A percentile compares a stretch with the other conserved stretches of the same genome.
Evolutionary conservation across 768 basidiomycete species (phyloP).

Genomic region (Rhodotorula taiwanensis): DNA sequence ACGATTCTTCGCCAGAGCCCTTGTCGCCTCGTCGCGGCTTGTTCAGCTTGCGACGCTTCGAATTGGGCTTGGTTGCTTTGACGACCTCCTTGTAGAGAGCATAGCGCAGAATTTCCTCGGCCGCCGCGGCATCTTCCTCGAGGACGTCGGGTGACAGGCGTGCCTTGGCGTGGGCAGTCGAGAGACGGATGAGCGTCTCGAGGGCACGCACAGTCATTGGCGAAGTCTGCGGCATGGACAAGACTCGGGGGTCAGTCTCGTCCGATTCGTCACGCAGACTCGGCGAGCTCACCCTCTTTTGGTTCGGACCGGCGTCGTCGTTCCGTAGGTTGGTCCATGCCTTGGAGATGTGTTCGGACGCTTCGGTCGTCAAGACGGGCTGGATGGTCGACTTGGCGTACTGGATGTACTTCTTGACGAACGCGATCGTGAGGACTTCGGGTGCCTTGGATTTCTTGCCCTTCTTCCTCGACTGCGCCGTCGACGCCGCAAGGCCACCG

Average conservation of each 20-base stretch:
- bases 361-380: slow-evolving; percentile 81
- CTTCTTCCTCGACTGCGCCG: slow-evolving; percentile 52
- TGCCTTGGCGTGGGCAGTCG: slow-evolving; percentile 95
- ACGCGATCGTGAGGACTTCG: slow-evolving; percentile 84
- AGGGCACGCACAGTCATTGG: slow-evolving; percentile 96
- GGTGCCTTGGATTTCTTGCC: slow-evolving; percentile 54
- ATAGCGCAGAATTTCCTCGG: slow-evolving; percentile 92
- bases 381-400: slow-evolving; percentile 84
- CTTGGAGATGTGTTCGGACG: slow-evolving; percentile 86
- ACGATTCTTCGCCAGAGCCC: slow-evolving; percentile 22
- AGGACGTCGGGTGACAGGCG: slow-evolving; percentile 79
- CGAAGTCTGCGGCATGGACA: slow-evolving; percentile 61
- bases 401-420: slow-evolving; percentile 98
- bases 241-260: slow-evolving; percentile 12
- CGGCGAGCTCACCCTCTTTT: slow-evolving; percentile 59
- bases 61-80: slow-evolving; percentile 12
- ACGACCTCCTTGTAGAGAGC: slow-evolving; percentile 92
- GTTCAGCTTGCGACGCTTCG: slow-evolving; percentile 32
- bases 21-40: slow-evolving; percentile 22
- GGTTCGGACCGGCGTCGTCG: slow-evolving; percentile 80
- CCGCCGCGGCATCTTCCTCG: slow-evolving; percentile 74
- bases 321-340: slow-evolving; percentile 88
- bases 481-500: slow-evolving; percentile 55
- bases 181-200: slow-evolving; percentile 94
- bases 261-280: neutral